Evolutionary conservation across 2,329 filamentous ascomycete species (phyloP).

Genomic region (Rachicladosporium sp.): DNA sequence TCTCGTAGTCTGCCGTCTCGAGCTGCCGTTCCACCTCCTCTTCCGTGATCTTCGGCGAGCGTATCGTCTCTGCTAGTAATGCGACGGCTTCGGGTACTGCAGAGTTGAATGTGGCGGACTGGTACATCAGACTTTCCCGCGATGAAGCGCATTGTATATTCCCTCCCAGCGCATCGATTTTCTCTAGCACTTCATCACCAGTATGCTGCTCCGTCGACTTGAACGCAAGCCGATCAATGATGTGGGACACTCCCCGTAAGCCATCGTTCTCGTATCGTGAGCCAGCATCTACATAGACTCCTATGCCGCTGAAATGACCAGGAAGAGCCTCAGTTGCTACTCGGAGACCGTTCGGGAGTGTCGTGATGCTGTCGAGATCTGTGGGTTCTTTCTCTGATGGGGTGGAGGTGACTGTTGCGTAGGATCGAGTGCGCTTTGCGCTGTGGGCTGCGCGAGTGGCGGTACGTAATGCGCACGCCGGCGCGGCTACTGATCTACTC

Average conservation of each 20-base stretch:
- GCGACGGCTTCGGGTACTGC: constrained; percentile 72
- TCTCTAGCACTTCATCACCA: constrained; percentile 76
- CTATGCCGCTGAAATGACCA: constrained; percentile 87
- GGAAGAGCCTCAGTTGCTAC: constrained; percentile 91
- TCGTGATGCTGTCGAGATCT: constrained; percentile 78
- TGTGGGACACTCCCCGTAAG: constrained; percentile 83
- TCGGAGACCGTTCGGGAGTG: constrained; percentile 79
- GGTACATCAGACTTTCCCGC: constrained; percentile 95
- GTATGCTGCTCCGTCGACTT: constrained; percentile 65
- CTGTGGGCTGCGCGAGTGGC: constrained; percentile 8
- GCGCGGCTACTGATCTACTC: constrained; percentile 19
- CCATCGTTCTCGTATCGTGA: constrained; percentile 83
- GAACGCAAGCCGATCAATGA: constrained; percentile 91
- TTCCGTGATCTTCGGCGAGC: constrained; percentile 71
- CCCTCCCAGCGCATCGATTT: constrained; percentile 76
- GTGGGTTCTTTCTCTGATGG: constrained; percentile 54
- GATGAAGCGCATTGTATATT: constrained; percentile 97
- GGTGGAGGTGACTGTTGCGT: constrained; percentile 16
- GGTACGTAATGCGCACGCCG: constrained; percentile 15
- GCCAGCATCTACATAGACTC: constrained; percentile 89
- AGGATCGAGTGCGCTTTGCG: constrained; percentile 9
- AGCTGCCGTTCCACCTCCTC: constrained; percentile 79
- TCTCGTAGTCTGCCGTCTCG: constrained; percentile 86
- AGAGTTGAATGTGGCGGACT: constrained; percentile 93
- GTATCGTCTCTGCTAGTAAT: constrained; percentile 85